A percentile compares a stretch with the other conserved stretches of the same genome.
Conservation (phyloP, 2,329 filamentous ascomycete genomes). For the Aspergillus aculeatus region DNA sequence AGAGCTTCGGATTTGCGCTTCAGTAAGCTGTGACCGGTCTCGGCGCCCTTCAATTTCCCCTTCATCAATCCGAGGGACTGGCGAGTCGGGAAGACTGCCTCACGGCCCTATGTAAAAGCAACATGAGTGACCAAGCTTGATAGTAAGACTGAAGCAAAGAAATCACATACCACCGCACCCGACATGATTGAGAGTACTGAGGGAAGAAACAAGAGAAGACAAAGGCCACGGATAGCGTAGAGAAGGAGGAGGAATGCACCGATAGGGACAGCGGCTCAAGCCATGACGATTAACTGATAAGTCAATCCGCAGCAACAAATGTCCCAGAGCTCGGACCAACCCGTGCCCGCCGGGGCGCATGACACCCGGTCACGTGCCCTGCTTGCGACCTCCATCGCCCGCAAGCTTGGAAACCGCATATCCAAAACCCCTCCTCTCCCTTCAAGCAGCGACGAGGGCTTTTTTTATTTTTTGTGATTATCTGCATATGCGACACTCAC, state of each 20-base stretch:
- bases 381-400: conserved; percentile 28
- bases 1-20: conserved; percentile 98
- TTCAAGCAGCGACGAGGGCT: conserved; percentile 27
- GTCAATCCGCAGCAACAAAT: conserved; percentile 27
- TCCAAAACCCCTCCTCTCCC: conserved; percentile 2
- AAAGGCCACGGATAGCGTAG: conserved; percentile 17
- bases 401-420: conserved; percentile 12
- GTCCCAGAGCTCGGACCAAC: conserved; percentile 23
- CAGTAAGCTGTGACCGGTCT: conserved; percentile 87
- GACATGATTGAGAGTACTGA: conserved; percentile 25
- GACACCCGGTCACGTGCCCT: conserved; percentile 27
- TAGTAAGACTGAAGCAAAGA: not conserved
- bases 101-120: conserved; percentile 66
- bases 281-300: conserved; percentile 6
- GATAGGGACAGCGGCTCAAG: too few species aligned
- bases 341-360: conserved; percentile 16
- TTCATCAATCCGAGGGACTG: conserved; percentile 98
- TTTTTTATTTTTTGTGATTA: conserved; percentile 24
- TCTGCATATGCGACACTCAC: conserved; percentile 17
- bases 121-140: conserved; percentile 16
- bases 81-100: conserved; percentile 95
- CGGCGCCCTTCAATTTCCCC: conserved; percentile 90
- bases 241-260: conserved; percentile 8
- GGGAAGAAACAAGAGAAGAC: not conserved
- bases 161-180: conserved; percentile 34